These are phyloP conservation scores for Globisporangium acanthophoron DNA, from an alignment of 352 stramenopile species.

Conservation along the genomic window DNA sequence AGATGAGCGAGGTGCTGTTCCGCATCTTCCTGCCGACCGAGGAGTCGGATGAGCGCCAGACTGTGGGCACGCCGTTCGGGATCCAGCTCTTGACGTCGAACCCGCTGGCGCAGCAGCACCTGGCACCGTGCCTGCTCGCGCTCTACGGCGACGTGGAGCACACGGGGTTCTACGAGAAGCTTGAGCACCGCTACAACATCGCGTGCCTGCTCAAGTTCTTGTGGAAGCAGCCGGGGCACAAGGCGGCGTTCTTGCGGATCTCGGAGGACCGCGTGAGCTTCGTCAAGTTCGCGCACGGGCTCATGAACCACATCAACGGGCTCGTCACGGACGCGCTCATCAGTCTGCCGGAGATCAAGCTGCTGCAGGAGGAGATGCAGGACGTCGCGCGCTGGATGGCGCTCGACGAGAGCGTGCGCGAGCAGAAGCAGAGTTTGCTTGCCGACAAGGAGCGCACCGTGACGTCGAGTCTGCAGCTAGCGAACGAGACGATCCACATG, in stretches of 20 bases:
- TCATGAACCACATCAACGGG: slow-evolving; percentile 99
- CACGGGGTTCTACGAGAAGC: slow-evolving; percentile 98
- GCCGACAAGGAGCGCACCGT: slow-evolving; percentile 90
- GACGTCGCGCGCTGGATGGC: slow-evolving; percentile 69
- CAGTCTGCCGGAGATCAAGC: slow-evolving; percentile 94
- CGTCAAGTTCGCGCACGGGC: slow-evolving; percentile 97
- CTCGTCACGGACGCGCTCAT: slow-evolving; percentile 95
- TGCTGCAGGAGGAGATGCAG: slow-evolving; percentile 90
- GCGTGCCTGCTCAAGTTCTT: slow-evolving; percentile 95
- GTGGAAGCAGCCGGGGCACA: slow-evolving; percentile 93
- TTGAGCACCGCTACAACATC: slow-evolving; percentile 96
- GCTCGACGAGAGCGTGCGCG: slow-evolving; percentile 87
- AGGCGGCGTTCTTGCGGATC: slow-evolving; percentile 92
- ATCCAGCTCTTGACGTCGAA: slow-evolving; percentile 65
- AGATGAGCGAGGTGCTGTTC: slow-evolving; percentile 95
- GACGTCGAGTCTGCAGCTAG: slow-evolving; percentile 91
- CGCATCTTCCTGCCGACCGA: slow-evolving; percentile 93
- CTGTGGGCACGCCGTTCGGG: slow-evolving; percentile 33
- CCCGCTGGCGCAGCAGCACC: slow-evolving; percentile 64
- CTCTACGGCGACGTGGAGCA: slow-evolving; percentile 98
- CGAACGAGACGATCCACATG: slow-evolving; percentile 98
- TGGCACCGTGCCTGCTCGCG: slow-evolving; percentile 94
- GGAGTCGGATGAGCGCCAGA: slow-evolving; percentile 74
- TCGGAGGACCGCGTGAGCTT: slow-evolving; percentile 91
- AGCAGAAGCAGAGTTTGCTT: slow-evolving; percentile 84